phyloP scores from a whole-genome alignment of 495 filamentous ascomycete genomes.

The Aspergillus affinis region DNA sequence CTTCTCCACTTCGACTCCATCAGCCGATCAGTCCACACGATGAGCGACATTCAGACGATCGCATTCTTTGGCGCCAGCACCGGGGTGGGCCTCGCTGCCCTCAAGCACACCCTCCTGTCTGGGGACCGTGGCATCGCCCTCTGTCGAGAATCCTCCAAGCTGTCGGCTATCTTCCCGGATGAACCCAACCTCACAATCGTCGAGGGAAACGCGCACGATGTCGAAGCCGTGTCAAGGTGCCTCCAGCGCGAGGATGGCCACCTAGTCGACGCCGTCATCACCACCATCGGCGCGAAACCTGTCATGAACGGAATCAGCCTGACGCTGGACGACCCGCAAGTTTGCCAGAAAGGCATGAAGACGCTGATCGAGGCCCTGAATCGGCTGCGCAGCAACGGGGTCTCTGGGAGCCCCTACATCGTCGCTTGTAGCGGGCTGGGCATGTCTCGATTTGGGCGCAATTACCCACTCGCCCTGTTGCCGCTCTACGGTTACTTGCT shows the following conservation, averaged over 20 bases:
- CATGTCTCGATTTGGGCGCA: not conserved
- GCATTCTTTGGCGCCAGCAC: not conserved
- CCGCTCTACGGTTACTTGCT: not conserved
- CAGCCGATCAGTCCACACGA: not conserved
- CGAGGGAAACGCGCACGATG: not conserved
- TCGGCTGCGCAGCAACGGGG: not conserved
- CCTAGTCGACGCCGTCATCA: not conserved
- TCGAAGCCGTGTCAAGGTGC: not conserved
- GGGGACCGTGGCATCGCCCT: not conserved
- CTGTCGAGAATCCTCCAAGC: not conserved
- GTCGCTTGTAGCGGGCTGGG: not conserved
- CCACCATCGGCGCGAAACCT: not conserved
- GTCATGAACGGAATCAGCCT: not conserved
- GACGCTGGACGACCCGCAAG: not conserved
- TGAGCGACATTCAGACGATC: not conserved
- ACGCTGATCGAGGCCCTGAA: not conserved
- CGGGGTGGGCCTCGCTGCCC: not conserved
- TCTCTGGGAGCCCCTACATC: not conserved
- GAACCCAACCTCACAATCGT: not conserved
- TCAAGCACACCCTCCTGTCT: not conserved
- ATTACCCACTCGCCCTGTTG: not conserved
- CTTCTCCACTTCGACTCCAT: not conserved
- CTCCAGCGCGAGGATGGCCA: not conserved
- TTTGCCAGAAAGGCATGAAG: not conserved
- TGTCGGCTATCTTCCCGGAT: not conserved